phyloP scores from a whole-genome alignment of 352 stramenopile species.

The Detonula confervacea region DNA sequence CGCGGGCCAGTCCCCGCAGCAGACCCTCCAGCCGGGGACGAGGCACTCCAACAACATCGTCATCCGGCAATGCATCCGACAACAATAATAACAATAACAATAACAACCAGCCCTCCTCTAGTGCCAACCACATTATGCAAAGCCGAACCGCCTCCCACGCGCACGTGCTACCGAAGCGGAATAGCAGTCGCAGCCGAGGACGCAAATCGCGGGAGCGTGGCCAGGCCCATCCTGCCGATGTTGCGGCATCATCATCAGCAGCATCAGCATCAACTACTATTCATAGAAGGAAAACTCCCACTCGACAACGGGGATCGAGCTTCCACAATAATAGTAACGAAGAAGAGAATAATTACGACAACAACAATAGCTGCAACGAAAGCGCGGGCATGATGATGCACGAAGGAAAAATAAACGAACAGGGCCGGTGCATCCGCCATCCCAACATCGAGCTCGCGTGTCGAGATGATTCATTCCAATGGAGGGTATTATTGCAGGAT shows the following conservation, averaged over 20 bases:
- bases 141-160: constrained; percentile 9
- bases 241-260: neutral
- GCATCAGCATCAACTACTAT: neutral
- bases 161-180: constrained; percentile 10
- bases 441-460: constrained; percentile 29
- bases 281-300: neutral
- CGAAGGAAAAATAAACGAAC: constrained; percentile 28
- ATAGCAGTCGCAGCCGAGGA: constrained; percentile 18
- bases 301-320: constrained; percentile 6
- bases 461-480: constrained; percentile 8
- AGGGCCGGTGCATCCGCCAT: constrained; percentile 28
- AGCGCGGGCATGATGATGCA: neutral
- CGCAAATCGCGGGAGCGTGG: no score
- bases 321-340: neutral
- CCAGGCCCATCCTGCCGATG: no score
- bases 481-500: constrained; percentile 46
- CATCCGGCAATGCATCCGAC: neutral
- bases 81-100: no score
- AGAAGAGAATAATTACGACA: neutral
- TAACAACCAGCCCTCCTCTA: no score
- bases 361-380: neutral
- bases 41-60: no score
- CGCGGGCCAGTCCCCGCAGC: no score
- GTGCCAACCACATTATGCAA: constrained; percentile 8
- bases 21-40: no score